Evolutionary conservation across 768 basidiomycete genomes (phyloP), one percentile per base, ranked within the genome.

Genomic region (Mycena epipterygia): DNA sequence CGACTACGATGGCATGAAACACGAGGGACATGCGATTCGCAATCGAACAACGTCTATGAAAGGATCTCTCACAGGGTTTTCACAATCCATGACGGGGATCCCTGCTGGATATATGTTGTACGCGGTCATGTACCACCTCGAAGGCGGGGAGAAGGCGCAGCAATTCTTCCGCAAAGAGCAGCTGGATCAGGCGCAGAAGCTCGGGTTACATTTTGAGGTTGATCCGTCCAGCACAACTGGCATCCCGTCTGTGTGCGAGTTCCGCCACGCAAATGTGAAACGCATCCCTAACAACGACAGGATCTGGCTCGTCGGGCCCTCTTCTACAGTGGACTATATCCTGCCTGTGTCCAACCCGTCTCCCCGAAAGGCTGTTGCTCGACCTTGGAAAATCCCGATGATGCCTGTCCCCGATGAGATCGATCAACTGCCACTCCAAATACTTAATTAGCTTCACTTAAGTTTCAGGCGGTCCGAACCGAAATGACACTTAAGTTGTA

Each of bases 1-100:
- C 23, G 65, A 67, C n/a, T 59, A 67, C 57, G 48, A 59, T 8
- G 65, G 49, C 21, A 58, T 58, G 65, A 52, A 49, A 21, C 32
- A 59, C 23, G 65, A 58, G 11, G 65, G 65, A 2, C 57, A 67
- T 23, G 56, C 65, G 1, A 32, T 59, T n/a, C 65, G 35, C 6
- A 23, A 21, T 25, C 41, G n/a, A 6, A 23, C 48, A 6, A 65
- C n/a, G 7, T 8, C 35, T 4, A 12, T 57, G 11, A n/a, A n/a
- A 9, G 57, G 57, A 9, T 21, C 27, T 17, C 65, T 67, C 41
- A 67, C 66, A 13, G 66, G 66, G 4, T 57, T 49, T 5, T 32
- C 57, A 0, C 19, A 29, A 2, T 44, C n/a, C 6, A n/a, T 67
- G 0, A 11, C 2, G 5, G 58, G 39, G 17, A 11, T 59, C 5